These are phyloP conservation scores for Dinochytrium kinnereticum DNA, from an alignment of 371 early-diverging fungal genomes.

Conservation along the genomic window DNA sequence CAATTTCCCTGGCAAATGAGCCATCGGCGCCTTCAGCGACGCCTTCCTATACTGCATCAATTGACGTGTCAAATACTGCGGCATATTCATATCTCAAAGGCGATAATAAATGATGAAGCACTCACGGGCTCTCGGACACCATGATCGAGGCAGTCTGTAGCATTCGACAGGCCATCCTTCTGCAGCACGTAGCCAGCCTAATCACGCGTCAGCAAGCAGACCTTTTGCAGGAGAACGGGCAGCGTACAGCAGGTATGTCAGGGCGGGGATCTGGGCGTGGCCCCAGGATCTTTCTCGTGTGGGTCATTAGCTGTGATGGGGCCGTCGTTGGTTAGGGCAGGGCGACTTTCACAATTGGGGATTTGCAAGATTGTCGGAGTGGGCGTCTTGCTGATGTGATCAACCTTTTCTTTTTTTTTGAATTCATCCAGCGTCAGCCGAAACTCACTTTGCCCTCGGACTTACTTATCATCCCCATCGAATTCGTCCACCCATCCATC, in stretches of 20 bases:
- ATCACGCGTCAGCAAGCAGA: too few species aligned
- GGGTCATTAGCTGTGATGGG: conserved; percentile 5
- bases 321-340: background rate
- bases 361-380: background rate
- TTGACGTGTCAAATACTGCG: too few species aligned
- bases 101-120: too few species aligned
- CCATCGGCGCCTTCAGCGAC: conserved; percentile 19
- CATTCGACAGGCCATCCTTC: background rate
- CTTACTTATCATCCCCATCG: too few species aligned
- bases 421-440: too few species aligned
- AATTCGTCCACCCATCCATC: background rate
- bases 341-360: background rate
- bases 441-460: too few species aligned
- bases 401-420: background rate
- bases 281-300: conserved; percentile 21
- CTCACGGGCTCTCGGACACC: conserved; percentile 27
- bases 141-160: conserved; percentile 35
- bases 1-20: conserved; percentile 35
- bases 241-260: conserved; percentile 38
- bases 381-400: too few species aligned
- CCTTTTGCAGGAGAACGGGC: background rate
- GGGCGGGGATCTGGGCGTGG: conserved; percentile 38
- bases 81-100: too few species aligned
- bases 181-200: conserved; percentile 22
- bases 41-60: conserved; percentile 17